These are phyloP conservation scores for Dioscorea cayenensis DNA, from an alignment of 116 monocot species.

Conservation along the genomic window DNA sequence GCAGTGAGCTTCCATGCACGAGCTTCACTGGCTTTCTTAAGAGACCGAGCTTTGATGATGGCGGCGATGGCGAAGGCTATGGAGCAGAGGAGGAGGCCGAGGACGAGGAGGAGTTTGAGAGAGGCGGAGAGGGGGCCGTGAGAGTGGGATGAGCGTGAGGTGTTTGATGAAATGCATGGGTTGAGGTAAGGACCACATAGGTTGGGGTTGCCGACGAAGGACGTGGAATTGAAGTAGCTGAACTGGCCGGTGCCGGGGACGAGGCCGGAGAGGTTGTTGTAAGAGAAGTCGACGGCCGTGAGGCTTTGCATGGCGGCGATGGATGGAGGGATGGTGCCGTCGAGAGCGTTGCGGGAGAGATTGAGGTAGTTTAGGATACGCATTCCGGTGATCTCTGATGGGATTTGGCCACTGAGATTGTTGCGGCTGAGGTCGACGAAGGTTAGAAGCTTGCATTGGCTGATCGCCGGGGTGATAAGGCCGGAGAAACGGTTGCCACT, in stretches of 20 bases:
- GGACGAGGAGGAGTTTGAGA: constrained; percentile 50
- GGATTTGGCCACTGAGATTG: constrained; percentile 60
- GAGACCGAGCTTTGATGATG: constrained; percentile 51
- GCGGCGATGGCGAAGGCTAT: constrained; percentile 51
- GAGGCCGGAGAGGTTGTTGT: constrained; percentile 76
- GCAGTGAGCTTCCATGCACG: constrained; percentile 80
- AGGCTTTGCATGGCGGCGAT: constrained; percentile 77
- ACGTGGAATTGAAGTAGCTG: constrained; percentile 86
- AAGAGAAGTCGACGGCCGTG: constrained; percentile 81
- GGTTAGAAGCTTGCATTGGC: constrained; percentile 58
- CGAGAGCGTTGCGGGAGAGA: constrained; percentile 62
- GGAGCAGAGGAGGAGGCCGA: constrained; percentile 53
- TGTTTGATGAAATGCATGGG: constrained; percentile 22
- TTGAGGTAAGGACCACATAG: constrained; percentile 70
- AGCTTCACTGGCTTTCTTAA: constrained; percentile 44
- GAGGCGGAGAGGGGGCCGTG: constrained; percentile 16
- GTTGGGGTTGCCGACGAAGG: constrained; percentile 68
- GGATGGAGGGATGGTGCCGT: constrained; percentile 48
- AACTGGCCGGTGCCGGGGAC: constrained; percentile 85
- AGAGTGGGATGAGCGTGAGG: not conserved
- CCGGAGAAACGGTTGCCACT: constrained; percentile 56
- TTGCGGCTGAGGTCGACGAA: constrained; percentile 72
- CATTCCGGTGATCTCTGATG: constrained; percentile 48
- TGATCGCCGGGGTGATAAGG: constrained; percentile 44
- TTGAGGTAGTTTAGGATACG: constrained; percentile 86